phyloP scores from a whole-genome alignment of 2,329 filamentous ascomycete species.

The Purpureocillium lavendulum region DNA sequence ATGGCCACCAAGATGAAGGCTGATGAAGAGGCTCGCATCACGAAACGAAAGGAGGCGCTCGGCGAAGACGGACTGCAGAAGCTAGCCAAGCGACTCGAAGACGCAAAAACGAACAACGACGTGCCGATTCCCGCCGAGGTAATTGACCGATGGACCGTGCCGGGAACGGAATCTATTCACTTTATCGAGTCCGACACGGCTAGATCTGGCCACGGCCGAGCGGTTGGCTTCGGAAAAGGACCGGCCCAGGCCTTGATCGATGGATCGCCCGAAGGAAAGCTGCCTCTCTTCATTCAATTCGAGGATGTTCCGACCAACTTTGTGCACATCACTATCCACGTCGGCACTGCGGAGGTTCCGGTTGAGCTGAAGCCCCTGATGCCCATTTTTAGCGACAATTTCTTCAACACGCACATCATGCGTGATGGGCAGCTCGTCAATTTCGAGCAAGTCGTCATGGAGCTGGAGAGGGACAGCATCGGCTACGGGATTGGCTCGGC shows the following conservation, averaged over 20 bases:
- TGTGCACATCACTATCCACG: conserved; percentile 71
- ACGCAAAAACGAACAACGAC: conserved; percentile 83
- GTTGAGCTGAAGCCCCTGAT: conserved; percentile 79
- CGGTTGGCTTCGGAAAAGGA: conserved; percentile 59
- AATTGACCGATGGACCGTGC: conserved; percentile 75
- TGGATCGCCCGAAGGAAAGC: conserved; percentile 45
- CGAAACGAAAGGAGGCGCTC: conserved; percentile 68
- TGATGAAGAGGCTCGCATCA: conserved; percentile 71
- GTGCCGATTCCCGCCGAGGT: conserved; percentile 73
- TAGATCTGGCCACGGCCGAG: conserved; percentile 67
- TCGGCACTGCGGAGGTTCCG: conserved; percentile 71
- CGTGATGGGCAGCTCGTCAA: conserved; percentile 67
- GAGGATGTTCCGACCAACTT: conserved; percentile 93
- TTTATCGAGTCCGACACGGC: conserved; percentile 87
- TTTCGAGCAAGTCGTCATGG: conserved; percentile 88
- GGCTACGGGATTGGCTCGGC: conserved; percentile 68
- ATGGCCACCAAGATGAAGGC: conserved; percentile 74
- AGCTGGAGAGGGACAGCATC: conserved; percentile 86
- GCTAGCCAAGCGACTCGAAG: conserved; percentile 66
- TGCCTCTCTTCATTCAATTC: conserved; percentile 92
- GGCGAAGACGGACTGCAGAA: conserved; percentile 74
- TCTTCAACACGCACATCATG: conserved; percentile 85
- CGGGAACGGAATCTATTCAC: conserved; percentile 82
- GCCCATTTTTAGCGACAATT: conserved; percentile 78
- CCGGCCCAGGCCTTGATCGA: conserved; percentile 70